Conservation (phyloP, 2,329 filamentous ascomycete species). For the Pestalotiopsis sp. region DNA sequence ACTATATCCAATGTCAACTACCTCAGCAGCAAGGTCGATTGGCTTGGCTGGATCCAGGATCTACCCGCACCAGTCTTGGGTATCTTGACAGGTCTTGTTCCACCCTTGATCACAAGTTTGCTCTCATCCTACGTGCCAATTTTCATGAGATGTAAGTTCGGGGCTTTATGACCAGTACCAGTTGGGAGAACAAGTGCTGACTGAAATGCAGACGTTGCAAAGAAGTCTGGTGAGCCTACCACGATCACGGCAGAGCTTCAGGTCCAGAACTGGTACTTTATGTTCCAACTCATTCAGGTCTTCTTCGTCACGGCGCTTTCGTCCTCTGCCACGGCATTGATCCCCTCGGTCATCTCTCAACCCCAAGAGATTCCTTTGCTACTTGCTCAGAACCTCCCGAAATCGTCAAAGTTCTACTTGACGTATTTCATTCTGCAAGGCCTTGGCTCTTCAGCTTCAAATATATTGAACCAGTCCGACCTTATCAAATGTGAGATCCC, state of each 20-base stretch:
- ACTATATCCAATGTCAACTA: constrained; percentile 81
- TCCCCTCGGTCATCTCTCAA: constrained; percentile 29
- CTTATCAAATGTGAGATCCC: constrained; percentile 52
- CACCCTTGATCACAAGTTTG: constrained; percentile 76
- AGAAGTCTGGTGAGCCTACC: constrained; percentile 71
- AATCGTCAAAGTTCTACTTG: constrained; percentile 76
- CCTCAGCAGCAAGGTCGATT: constrained; percentile 66
- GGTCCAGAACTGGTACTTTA: constrained; percentile 80
- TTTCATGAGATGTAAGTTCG: constrained; percentile 67
- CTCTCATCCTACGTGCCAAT: constrained; percentile 83
- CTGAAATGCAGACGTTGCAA: constrained; percentile 62
- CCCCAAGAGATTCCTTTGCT: constrained; percentile 44
- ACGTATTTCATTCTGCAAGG: constrained; percentile 79
- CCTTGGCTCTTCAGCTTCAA: constrained; percentile 66
- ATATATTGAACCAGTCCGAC: constrained; percentile 64
- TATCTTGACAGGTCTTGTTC: constrained; percentile 81
- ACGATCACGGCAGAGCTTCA: constrained; percentile 73
- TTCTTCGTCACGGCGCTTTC: constrained; percentile 82
- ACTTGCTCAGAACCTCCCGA: constrained; percentile 66
- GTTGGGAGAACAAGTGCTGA: constrained; percentile 13
- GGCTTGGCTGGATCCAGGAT: constrained; percentile 72
- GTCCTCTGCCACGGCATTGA: constrained; percentile 53
- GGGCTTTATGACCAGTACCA: neutral
- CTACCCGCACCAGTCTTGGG: constrained; percentile 73
- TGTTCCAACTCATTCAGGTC: constrained; percentile 80